Base-by-base conservation (phyloP, 495 filamentous ascomycete species). In the Umbilicaria muhlenbergii region DNA sequence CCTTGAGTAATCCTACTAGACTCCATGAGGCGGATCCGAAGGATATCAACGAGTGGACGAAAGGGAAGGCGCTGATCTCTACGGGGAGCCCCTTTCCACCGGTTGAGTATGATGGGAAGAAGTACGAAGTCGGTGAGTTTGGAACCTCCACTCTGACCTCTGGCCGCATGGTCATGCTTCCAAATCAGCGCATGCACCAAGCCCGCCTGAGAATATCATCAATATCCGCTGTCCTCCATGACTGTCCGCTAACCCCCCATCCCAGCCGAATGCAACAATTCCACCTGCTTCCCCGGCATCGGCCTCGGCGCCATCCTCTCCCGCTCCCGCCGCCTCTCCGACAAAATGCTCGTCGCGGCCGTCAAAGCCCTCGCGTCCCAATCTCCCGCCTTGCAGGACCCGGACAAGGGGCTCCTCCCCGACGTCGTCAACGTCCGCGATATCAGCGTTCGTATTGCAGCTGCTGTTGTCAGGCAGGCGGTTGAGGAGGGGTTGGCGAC, bases 241-340 rank as follows among this genome's bases (percentile, higher is more conserved):
- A 28, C 24, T 8, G 8, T 21, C 2, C 19, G 8, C 24, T 7
- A 28, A 28, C 24, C n/a, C 32, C 11, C 11, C 39, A 10, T 15
- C 34, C 12, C 28, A 72, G 84, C 83, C 18, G 87, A 92, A 56
- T 93, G 86, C 66, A 94, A 94, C 62, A 93, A 93, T 60, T 82
- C 79, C 4, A 82, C 80, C n/a, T 77, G 76, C 18, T 93, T 91
- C 63, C 84, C 85, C 0, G 86, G 82, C 0, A 87, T 94, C 44
- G 86, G 86, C 0, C 75, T 93, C 2, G 86, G 85, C 12, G 72
- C 71, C 10, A 75, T 94, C 14, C 71, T 93, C 10, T 77, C 66
- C 11, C 73, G 78, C 13, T 65, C 77, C 2, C 67, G 57, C 2
- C 64, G 71, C 2, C 52, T 93, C 4, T 80, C 77, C 0, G 77